Evolutionary conservation across 371 early-diverging fungal genomes (phyloP).

Genomic region (Blakeslea trispora): DNA sequence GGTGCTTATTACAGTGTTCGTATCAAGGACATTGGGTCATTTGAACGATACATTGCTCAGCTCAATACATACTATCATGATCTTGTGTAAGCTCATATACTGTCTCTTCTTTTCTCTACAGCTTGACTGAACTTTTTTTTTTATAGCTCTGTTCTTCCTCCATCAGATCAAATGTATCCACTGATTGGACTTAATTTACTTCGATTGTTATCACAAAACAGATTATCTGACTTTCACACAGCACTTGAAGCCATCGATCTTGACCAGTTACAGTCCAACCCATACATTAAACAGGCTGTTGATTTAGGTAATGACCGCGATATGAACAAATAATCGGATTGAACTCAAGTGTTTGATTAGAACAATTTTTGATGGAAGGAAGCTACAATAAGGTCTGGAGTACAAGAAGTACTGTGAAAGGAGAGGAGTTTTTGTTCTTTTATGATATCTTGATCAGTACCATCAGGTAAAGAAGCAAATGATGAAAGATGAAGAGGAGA

Average conservation of each 20-base stretch:
- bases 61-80: slow-evolving; percentile 89
- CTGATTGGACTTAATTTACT: slow-evolving; percentile 91
- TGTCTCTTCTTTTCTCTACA: too few relatives aligned
- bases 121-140: neutral
- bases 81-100: slow-evolving; percentile 55
- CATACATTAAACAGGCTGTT: slow-evolving; percentile 88
- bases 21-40: slow-evolving; percentile 82
- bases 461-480: slow-evolving; percentile 66
- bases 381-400: slow-evolving; percentile 96
- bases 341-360: slow-evolving; percentile 28
- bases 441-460: slow-evolving; percentile 92
- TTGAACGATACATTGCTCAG: slow-evolving; percentile 95
- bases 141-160: slow-evolving; percentile 61
- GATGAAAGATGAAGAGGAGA: neutral
- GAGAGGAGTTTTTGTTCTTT: slow-evolving; percentile 88
- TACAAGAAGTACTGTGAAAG: slow-evolving; percentile 82
- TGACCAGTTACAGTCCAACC: slow-evolving; percentile 75
- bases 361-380: slow-evolving; percentile 96
- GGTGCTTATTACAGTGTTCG: slow-evolving; percentile 90
- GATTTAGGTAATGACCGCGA: slow-evolving; percentile 67
- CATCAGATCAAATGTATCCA: slow-evolving; percentile 83
- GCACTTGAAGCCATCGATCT: slow-evolving; percentile 88
- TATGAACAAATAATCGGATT: too few relatives aligned
- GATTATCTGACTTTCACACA: slow-evolving; percentile 94
- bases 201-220: slow-evolving; percentile 89